Evolutionary conservation across 2,329 filamentous ascomycete genomes (phyloP), one percentile per base, ranked within the genome.

Genomic region (Apiospora koreana): DNA sequence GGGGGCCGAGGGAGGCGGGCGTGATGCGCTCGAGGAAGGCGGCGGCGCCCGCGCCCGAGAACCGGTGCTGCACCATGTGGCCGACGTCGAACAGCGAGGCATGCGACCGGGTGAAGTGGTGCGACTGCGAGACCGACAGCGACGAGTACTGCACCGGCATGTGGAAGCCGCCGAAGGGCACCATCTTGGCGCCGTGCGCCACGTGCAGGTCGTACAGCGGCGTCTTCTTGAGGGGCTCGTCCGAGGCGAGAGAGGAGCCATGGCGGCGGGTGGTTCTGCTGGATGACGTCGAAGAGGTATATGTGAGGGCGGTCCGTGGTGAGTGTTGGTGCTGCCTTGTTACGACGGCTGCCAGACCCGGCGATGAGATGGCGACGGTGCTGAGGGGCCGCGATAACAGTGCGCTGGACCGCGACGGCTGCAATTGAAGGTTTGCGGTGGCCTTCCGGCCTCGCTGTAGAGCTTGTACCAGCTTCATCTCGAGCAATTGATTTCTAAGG

Each of bases 71-170:
- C 73, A 92, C 94, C 95, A 98, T 98, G 84, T 98, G 96, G 80
- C 92, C 92, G 69, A 98, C 96, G 81, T 99, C 96, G 79, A 99
- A 99, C 73, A 99, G 84, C 73, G 94, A 97, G 70, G 94, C 93
- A 81, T 95, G 93, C 76, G 90, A 87, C 69, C 96, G 91, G 21
- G 96, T 98, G 87, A 95, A 98, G 76, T 91, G 87, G 85, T 98
- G 96, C 68, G 94, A 97, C 72, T 94, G 93, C 75, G 89, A 87
- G 73, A 98, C 92, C 75, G 92, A 91, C 74, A 93, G 87, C 74
- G 91, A 88, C 43, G 87, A 83, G 84, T 98, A 99, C 81, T 96
- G 93, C 62, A 99, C 91, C 9, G 96, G 96, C 94, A 99, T 98
- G 76, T 89, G 86, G 84, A 92, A 97, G 75, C 94, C 94, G 73